Conservation (phyloP, 202 grass and related monocot genomes). For the Alloteropsis angusta region DNA sequence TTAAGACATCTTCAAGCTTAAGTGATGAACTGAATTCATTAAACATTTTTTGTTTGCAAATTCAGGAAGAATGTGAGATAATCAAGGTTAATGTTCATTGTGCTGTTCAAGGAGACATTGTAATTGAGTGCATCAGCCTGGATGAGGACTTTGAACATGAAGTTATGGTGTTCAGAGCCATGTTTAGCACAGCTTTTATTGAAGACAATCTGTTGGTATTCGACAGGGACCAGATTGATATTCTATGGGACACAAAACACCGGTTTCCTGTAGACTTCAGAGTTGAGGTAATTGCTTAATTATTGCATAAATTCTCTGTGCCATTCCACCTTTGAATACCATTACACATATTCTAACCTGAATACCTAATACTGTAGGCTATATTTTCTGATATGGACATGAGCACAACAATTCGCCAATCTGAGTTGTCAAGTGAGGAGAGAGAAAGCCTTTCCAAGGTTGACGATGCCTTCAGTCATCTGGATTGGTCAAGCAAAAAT, state of each 20-base stretch:
- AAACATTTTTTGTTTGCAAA: constrained; percentile 9
- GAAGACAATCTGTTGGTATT: constrained; percentile 39
- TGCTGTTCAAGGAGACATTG: constrained; percentile 47
- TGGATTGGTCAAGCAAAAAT: constrained; percentile 32
- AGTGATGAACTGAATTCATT: background rate
- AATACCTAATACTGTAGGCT: constrained; percentile 20
- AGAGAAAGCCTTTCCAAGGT: constrained; percentile 33
- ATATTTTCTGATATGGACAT: constrained; percentile 44
- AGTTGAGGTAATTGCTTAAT: constrained; percentile 42
- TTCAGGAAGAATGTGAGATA: constrained; percentile 53
- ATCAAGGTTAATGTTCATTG: constrained; percentile 44
- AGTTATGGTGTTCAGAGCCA: constrained; percentile 48
- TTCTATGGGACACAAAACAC: constrained; percentile 50
- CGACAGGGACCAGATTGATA: constrained; percentile 46
- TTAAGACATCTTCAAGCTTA: constrained; percentile 1
- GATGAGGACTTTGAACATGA: constrained; percentile 49
- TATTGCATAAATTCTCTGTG: background rate
- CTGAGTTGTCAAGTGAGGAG: constrained; percentile 13
- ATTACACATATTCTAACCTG: background rate
- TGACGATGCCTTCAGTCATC: constrained; percentile 9
- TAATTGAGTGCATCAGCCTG: constrained; percentile 47
- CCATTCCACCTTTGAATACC: background rate
- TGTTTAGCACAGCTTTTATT: constrained; percentile 56
- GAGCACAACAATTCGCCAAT: background rate
- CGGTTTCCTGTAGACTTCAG: constrained; percentile 50